Base-by-base conservation (phyloP, 495 filamentous ascomycete genomes). In the Daldinia grandis region DNA sequence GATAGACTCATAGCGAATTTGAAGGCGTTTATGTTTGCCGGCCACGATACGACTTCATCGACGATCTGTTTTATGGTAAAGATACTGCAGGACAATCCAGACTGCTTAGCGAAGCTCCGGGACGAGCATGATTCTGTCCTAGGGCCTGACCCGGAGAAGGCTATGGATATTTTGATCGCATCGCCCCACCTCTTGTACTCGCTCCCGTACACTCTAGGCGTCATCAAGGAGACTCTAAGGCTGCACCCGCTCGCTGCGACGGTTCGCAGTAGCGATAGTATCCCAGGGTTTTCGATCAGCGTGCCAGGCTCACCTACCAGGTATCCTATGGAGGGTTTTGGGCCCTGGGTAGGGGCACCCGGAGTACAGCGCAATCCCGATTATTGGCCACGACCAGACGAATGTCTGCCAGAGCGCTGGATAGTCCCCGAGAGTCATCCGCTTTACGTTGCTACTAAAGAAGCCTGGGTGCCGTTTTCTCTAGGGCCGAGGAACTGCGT, bases 381-480 rank as follows among this genome's bases (percentile, higher is more conserved):
- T 5, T 69, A 80, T 63, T 86, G 80, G 76, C 76, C 72, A 5
- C 44, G 76, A 1, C 74, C 82, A 4, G 10, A 81, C 55, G 71
- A 77, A 6, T 86, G 84, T 74, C 50, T 84, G 19, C 84, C 84
- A 7, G 78, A 84, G 50, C 78, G 84, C 0, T 86, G 78, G 72
- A 57, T 81, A 7, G 73, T 72, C 4, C 63, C 58, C 12, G 76
- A 77, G 15, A 71, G 76, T 9, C 62, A 83, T 56, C 76, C 75
- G 62, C 66, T 82, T 28, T 69, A 80, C 44, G 58, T 68, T 19
- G 66, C 76, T 28, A 64, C 66, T 6, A 84, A 85, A 59, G 78
- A 79, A 62, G 81, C 84, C 0, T 88, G 80, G 80, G 72, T 80
- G n/a, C 81, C 83, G 17, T 88, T 88, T 62, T 84, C 84, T 50